Evolutionary conservation across 169 alveolate genomes (phyloP).

Genomic region (Plasmodium gallinaceum): DNA sequence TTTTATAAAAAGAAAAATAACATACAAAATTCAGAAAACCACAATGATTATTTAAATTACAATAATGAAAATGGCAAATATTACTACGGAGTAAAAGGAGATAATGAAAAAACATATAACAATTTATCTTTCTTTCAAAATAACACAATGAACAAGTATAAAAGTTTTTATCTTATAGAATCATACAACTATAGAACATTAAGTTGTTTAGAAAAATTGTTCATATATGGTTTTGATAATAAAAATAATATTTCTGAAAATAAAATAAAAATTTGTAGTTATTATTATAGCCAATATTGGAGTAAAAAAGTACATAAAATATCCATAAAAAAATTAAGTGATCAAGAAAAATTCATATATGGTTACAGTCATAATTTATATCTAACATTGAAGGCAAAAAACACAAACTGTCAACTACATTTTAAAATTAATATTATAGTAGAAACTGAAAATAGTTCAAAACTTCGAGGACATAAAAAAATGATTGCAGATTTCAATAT

Average conservation of each 20-base stretch:
- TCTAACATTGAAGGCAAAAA: conserved; percentile 4
- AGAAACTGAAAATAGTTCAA: background rate
- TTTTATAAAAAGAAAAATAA: background rate
- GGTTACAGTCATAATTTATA: conserved; percentile 50
- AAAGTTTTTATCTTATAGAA: conserved; percentile 21
- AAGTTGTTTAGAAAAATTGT: conserved; percentile 75
- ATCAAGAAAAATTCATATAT: conserved; percentile 11
- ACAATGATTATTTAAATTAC: background rate
- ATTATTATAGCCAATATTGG: conserved; percentile 49
- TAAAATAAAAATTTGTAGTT: conserved; percentile 44
- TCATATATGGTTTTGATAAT: conserved; percentile 28
- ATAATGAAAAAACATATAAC: background rate
- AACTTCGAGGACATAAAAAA: conserved; percentile 3
- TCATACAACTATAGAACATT: conserved; percentile 49
- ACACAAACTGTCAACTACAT: conserved; percentile 19
- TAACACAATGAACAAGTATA: background rate
- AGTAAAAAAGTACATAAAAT: conserved; percentile 9
- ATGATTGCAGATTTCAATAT: conserved; percentile 48
- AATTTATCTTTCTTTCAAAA: conserved; percentile 37
- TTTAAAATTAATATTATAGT: conserved; percentile 19
- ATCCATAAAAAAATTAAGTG: conserved; percentile 19
- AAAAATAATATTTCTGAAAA: conserved; percentile 12
- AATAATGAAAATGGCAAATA: background rate
- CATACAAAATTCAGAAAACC: background rate
- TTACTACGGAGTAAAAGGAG: background rate